A percentile compares a stretch with the other conserved stretches of the same genome.
Conservation (phyloP, 768 basidiomycete species). For the Leccinum boreale region DNA sequence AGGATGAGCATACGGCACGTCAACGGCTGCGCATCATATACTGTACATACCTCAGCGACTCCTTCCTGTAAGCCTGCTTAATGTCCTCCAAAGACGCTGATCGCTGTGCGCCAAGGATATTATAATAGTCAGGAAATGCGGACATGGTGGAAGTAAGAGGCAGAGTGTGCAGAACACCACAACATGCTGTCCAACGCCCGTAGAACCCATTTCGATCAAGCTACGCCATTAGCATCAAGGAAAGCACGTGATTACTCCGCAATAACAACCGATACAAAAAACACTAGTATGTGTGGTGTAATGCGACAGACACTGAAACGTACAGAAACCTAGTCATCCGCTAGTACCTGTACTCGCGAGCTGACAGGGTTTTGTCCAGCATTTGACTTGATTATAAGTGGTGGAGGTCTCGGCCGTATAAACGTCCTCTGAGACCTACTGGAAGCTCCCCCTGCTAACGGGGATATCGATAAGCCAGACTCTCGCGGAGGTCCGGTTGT, state of each 20-base stretch:
- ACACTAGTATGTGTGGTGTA: not conserved
- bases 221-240: not conserved
- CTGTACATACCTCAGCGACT: conserved; percentile 59
- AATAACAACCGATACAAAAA: not conserved
- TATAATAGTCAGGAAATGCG: conserved; percentile 78
- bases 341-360: conserved; percentile 12
- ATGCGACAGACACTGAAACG: not conserved
- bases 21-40: not conserved
- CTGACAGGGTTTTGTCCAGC: conserved; percentile 2
- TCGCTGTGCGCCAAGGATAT: conserved; percentile 51
- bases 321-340: conserved; percentile 11
- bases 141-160: conserved; percentile 49
- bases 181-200: conserved; percentile 11
- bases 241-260: conserved; percentile 19
- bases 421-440: conserved; percentile 22
- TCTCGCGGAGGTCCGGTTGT: conserved; percentile 23
- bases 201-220: conserved; percentile 2
- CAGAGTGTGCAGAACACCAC: not conserved
- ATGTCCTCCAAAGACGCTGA: conserved; percentile 68
- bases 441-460: conserved; percentile 8
- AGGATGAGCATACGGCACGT: conserved; percentile 10
- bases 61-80: conserved; percentile 73
- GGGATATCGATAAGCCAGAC: conserved; percentile 30
- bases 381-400: conserved; percentile 24
- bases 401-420: conserved; percentile 45